phyloP scores from a whole-genome alignment of 495 filamentous ascomycete species.

The Clavariopsis aquatica region DNA sequence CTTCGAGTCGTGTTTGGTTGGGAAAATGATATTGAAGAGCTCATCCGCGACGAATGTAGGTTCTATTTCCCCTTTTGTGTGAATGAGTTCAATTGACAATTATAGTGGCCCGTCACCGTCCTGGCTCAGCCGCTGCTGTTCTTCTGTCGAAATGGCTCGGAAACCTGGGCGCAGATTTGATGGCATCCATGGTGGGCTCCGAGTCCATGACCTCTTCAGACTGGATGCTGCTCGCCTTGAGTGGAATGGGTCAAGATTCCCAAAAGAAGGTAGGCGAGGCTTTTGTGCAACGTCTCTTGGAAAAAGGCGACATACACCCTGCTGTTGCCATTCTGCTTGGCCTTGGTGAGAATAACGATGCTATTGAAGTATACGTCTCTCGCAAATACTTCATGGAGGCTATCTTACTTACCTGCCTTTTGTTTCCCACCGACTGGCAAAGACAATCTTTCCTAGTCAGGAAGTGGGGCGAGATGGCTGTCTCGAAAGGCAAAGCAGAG shows the following conservation, averaged over 20 bases:
- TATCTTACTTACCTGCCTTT: conserved; percentile 72
- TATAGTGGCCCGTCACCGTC: conserved; percentile 65
- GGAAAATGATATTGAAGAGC: conserved; percentile 77
- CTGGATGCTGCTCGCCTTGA: conserved; percentile 96
- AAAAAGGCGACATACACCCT: conserved; percentile 87
- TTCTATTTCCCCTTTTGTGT: conserved; percentile 13
- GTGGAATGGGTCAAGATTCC: conserved; percentile 76
- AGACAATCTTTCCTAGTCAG: conserved; percentile 81
- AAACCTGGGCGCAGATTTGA: conserved; percentile 76
- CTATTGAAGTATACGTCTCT: conserved; percentile 94
- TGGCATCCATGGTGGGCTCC: conserved; percentile 70
- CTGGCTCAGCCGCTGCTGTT: conserved; percentile 72
- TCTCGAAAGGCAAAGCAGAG: conserved; percentile 81
- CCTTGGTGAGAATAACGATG: conserved; percentile 89
- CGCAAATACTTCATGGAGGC: conserved; percentile 91
- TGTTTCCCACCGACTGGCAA: conserved; percentile 73
- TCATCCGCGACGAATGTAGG: conserved; percentile 82
- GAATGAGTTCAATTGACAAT: neutral
- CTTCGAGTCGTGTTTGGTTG: conserved; percentile 93
- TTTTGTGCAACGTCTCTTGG: conserved; percentile 86
- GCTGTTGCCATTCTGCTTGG: conserved; percentile 89
- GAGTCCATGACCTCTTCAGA: conserved; percentile 85
- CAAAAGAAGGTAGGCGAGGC: conserved; percentile 89
- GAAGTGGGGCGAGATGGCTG: conserved; percentile 92
- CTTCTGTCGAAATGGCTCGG: conserved; percentile 90